A percentile compares a stretch with the other conserved stretches of the same genome.
These are phyloP conservation scores for Pseudopyrenochaeta lycopersici DNA, from an alignment of 2,329 filamentous ascomycete genomes.

Conservation along the genomic window DNA sequence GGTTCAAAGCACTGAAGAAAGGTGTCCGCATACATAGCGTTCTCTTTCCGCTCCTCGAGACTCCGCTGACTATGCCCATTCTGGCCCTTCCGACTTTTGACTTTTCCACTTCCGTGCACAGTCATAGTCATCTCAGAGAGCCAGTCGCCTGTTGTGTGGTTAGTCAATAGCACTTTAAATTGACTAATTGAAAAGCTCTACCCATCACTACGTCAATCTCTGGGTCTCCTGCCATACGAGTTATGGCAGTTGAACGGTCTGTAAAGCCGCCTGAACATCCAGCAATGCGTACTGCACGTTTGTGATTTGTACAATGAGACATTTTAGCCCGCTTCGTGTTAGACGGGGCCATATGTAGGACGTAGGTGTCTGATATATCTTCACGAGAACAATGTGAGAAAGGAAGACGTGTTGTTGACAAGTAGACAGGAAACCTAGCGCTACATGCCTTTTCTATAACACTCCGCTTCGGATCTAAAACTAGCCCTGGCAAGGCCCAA, in stretches of 20 bases:
- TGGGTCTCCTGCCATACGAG: conserved; percentile 36
- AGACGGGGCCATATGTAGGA: background rate
- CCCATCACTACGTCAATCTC: conserved; percentile 39
- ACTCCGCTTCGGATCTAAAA: conserved; percentile 6
- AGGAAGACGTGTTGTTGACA: background rate
- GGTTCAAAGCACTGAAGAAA: conserved; percentile 58
- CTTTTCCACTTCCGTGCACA: conserved; percentile 40
- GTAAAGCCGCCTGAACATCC: conserved; percentile 52
- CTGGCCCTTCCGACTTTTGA: conserved; percentile 39
- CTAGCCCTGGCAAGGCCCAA: conserved; percentile 5
- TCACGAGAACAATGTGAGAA: background rate
- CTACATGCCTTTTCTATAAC: conserved; percentile 20
- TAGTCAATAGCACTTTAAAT: background rate
- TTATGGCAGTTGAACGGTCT: conserved; percentile 50
- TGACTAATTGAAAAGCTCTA: background rate
- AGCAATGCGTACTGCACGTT: conserved; percentile 41
- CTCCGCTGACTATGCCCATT: conserved; percentile 43
- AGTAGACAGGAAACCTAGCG: background rate
- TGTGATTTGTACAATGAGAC: conserved; percentile 19
- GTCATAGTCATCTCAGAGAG: conserved; percentile 43
- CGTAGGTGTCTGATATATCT: background rate
- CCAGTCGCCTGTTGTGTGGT: conserved; percentile 27
- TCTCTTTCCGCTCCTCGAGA: conserved; percentile 47
- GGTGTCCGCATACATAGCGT: conserved; percentile 46
- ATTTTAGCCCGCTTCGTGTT: conserved; percentile 18